These are phyloP conservation scores for Pycnococcus provasolii DNA, from an alignment of 139 green algal species.

Conservation along the genomic window DNA sequence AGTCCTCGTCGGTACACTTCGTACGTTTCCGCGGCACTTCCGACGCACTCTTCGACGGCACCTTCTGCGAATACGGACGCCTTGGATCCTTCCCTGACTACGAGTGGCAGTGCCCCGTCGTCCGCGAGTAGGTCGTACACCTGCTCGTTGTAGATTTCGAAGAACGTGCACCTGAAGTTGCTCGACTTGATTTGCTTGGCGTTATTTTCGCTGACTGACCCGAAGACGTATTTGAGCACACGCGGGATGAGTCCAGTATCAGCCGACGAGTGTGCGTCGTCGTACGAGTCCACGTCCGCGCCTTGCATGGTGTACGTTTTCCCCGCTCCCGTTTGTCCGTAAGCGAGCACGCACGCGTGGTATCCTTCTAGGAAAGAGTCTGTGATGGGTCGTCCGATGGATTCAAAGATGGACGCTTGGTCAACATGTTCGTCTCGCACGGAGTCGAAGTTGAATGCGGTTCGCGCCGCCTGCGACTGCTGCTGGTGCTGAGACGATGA, in stretches of 20 bases:
- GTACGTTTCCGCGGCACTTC: constrained; percentile 4
- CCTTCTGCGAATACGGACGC: constrained; percentile 70
- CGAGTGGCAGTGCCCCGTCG: not conserved
- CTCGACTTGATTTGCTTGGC: constrained; percentile 12
- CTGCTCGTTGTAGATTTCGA: constrained; percentile 95
- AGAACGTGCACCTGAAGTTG: constrained; percentile 35
- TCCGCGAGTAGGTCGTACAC: constrained; percentile 63
- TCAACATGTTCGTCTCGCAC: not conserved
- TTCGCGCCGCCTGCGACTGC: too few species aligned
- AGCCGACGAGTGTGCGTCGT: not conserved
- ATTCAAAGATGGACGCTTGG: constrained; percentile 30
- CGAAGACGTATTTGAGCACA: constrained; percentile 29
- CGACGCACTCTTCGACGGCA: constrained; percentile 47
- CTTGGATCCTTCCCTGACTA: constrained; percentile 49
- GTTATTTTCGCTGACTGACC: not conserved
- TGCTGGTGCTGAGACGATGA: too few species aligned
- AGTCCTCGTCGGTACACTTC: too few species aligned
- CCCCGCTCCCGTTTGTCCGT: constrained; percentile 58
- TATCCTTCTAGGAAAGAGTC: constrained; percentile 33
- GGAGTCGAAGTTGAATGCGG: not conserved
- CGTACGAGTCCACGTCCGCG: constrained; percentile 2
- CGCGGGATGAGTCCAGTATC: constrained; percentile 29
- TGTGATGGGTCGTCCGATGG: constrained; percentile 24
- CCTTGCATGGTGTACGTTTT: constrained; percentile 75
- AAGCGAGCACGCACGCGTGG: constrained; percentile 38